These are phyloP conservation scores for Talaromyces rugulosus DNA, from an alignment of 2,329 filamentous ascomycete species.

Conservation along the genomic window DNA sequence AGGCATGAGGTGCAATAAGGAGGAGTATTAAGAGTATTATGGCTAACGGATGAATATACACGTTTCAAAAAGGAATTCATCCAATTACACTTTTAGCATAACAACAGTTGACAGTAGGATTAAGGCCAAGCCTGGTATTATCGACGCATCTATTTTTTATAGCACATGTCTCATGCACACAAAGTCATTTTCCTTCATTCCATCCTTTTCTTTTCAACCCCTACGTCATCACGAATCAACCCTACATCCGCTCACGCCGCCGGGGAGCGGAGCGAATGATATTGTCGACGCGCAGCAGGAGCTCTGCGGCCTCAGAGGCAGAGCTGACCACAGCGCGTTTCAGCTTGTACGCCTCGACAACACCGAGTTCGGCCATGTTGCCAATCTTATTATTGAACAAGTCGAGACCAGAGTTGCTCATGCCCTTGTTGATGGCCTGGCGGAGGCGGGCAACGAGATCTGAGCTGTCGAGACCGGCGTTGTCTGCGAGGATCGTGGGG, in stretches of 20 bases:
- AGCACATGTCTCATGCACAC: constrained; percentile 8
- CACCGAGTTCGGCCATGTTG: constrained; percentile 92
- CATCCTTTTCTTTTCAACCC: constrained; percentile 4
- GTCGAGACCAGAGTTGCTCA: constrained; percentile 88
- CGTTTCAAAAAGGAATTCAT: neutral
- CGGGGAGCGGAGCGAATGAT: constrained; percentile 93
- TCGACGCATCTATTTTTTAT: constrained; percentile 6
- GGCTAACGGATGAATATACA: neutral
- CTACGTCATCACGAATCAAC: neutral
- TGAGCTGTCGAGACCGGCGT: constrained; percentile 91
- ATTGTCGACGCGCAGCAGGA: constrained; percentile 91
- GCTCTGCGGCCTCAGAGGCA: constrained; percentile 92
- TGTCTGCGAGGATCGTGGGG: constrained; percentile 94
- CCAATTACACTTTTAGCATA: neutral
- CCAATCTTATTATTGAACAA: constrained; percentile 84
- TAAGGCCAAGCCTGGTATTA: constrained; percentile 6
- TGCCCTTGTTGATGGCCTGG: constrained; percentile 90
- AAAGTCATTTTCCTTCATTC: constrained; percentile 3
- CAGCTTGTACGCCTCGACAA: constrained; percentile 97
- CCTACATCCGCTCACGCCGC: constrained; percentile 69
- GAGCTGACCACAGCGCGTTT: constrained; percentile 97
- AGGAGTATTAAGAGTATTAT: neutral
- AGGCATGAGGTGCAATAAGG: constrained; percentile 10
- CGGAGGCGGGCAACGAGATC: constrained; percentile 88
- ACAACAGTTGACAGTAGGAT: neutral